phyloP scores from a whole-genome alignment of 1,139 yeast species.

The Scheffersomyces stambukii region DNA sequence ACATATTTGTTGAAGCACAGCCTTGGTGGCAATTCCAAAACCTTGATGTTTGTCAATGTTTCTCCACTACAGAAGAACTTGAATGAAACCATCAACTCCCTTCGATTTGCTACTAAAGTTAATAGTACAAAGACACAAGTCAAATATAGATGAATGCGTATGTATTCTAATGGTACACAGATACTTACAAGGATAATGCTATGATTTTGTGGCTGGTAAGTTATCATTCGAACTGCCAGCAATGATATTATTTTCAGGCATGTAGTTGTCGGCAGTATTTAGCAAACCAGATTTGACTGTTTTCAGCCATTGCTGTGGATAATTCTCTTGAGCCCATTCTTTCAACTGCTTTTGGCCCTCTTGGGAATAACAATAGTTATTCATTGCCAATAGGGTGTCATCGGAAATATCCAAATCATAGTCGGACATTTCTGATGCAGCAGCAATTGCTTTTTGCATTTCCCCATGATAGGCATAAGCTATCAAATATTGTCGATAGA shows the following conservation, averaged over 20 bases:
- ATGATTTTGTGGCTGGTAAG: too few species aligned
- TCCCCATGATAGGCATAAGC: constrained; percentile 73
- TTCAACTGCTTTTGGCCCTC: constrained; percentile 45
- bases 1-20: constrained; percentile 85
- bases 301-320: constrained; percentile 47
- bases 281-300: constrained; percentile 35
- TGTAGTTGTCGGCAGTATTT: constrained; percentile 30
- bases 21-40: constrained; percentile 80
- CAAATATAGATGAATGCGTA: constrained; percentile 1
- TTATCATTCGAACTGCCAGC: too few species aligned
- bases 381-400: constrained; percentile 52
- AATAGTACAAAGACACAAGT: constrained; percentile 44
- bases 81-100: constrained; percentile 76
- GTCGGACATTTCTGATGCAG: constrained; percentile 48
- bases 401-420: constrained; percentile 47
- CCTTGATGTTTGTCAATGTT: constrained; percentile 89
- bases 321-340: constrained; percentile 48
- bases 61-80: constrained; percentile 64
- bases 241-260: constrained; percentile 22
- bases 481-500: constrained; percentile 60
- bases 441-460: constrained; percentile 52
- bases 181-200: too few species aligned
- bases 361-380: constrained; percentile 57
- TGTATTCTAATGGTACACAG: constrained; percentile 2
- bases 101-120: constrained; percentile 86